Conservation (phyloP, 768 basidiomycete species). For the Lactarius sanguifluus region DNA sequence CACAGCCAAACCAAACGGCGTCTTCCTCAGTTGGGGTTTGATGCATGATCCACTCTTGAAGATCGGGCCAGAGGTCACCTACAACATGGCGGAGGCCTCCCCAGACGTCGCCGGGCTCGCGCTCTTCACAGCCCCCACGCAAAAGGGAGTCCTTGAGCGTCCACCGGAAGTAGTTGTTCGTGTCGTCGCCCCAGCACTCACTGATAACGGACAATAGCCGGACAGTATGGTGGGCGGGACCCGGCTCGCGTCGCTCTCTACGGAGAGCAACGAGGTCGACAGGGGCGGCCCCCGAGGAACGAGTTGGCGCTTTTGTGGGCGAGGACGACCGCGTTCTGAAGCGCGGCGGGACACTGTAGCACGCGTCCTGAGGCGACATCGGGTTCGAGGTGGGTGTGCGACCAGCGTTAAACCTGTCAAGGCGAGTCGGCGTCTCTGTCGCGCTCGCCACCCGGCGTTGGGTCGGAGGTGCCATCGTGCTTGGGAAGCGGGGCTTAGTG, state of each 20-base stretch:
- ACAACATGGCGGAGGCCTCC: background rate
- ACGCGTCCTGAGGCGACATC: background rate
- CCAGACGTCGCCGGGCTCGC: background rate
- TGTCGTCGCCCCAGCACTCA: slow-evolving; percentile 6
- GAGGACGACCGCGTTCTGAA: background rate
- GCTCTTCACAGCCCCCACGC: slow-evolving; percentile 4
- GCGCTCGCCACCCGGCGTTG: slow-evolving; percentile 4
- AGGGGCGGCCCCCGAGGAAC: background rate
- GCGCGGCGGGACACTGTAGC: background rate
- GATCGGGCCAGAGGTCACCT: background rate
- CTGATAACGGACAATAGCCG: background rate
- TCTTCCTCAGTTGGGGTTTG: background rate
- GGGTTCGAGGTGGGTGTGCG: background rate
- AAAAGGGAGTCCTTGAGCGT: background rate
- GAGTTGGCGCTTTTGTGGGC: background rate
- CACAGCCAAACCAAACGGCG: background rate
- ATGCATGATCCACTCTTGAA: slow-evolving; percentile 13
- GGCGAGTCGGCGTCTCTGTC: background rate
- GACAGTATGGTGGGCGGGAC: background rate
- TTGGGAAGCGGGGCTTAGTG: background rate
- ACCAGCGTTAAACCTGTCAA: background rate
- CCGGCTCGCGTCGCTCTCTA: background rate
- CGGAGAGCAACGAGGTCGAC: background rate
- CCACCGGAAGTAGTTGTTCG: background rate
- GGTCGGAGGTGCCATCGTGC: slow-evolving; percentile 4